Base-by-base conservation (phyloP, 495 filamentous ascomycete genomes). In the Penicillium herquei region DNA sequence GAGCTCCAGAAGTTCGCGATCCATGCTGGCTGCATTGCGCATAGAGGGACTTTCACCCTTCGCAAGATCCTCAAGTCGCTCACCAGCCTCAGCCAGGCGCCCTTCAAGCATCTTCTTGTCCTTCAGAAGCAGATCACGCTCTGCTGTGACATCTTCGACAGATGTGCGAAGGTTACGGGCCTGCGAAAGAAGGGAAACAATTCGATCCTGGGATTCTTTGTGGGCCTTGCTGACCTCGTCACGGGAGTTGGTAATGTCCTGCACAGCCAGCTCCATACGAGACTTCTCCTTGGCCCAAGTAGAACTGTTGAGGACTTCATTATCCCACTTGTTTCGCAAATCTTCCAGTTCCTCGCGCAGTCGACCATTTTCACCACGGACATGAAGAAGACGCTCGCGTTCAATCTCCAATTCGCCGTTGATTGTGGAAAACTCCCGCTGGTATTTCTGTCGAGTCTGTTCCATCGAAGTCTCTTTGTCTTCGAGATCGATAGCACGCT, bases 241-340 rank as follows among this genome's bases (percentile, higher is more conserved):
- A 3, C 93, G 85, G 17, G 92, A 96, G 26, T 88, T 85, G 3
- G 88, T 87, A 16, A 98, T 81, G 66, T 97, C 94, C 53, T 95
- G 87, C 44, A 98, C 80, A 12, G 91, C 95, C 40, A 91, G 85
- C 62, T 98, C 95, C 54, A 98, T 79, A 7, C 94, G 85, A 4
- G 90, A 79, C 74, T 98, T 98, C 76, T 98, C 94, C 76, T 98
- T 98, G 33, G 92, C 91, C 94, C 94, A 98, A 1, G 94, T 94
- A 0, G 91, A 95, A 70, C 89, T 93, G 67, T 98, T 98, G 63
- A 98, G 85, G 16, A 98, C 92, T 71, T 98, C 94, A 63, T 98
- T 89, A 66, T 98, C 95, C 95, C 95, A 98, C 69, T 97, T 98
- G 56, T 87, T 91, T 47, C 94, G 87, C 17, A 98, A 85, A 58